Conservation (phyloP, 2,329 filamentous ascomycete species). For the Ophiostoma tasmaniense region DNA sequence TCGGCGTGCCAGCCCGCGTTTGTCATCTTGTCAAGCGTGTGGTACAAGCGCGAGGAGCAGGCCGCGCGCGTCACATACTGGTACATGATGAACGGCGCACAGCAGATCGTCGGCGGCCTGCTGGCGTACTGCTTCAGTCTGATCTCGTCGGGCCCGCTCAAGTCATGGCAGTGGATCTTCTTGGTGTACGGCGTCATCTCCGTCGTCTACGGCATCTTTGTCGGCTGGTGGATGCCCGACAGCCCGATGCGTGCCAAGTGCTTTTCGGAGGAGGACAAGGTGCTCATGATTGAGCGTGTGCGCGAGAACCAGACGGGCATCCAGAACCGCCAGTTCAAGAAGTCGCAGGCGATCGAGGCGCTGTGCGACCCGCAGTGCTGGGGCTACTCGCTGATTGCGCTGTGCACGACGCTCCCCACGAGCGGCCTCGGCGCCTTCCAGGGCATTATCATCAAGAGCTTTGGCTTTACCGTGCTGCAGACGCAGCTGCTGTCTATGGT, state of each 20-base stretch:
- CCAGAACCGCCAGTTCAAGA: conserved; percentile 45
- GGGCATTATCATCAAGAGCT: conserved; percentile 64
- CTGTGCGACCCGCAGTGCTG: conserved; percentile 58
- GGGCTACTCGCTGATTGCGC: conserved; percentile 55
- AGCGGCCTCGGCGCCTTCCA: conserved; percentile 65
- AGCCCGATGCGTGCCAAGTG: conserved; percentile 64
- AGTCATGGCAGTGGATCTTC: conserved; percentile 63
- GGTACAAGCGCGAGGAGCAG: conserved; percentile 64
- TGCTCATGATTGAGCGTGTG: conserved; percentile 52
- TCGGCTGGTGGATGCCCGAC: conserved; percentile 57
- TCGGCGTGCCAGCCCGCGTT: conserved; percentile 61
- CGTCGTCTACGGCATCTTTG: conserved; percentile 56
- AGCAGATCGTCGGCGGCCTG: conserved; percentile 64
- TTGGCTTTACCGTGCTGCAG: conserved; percentile 56
- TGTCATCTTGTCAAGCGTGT: conserved; percentile 58
- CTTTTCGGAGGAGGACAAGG: conserved; percentile 58
- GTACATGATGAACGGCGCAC: conserved; percentile 70
- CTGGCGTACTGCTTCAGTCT: conserved; percentile 56
- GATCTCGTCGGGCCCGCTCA: conserved; percentile 44
- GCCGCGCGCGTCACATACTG: conserved; percentile 59
- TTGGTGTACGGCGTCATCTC: conserved; percentile 56
- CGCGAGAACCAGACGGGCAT: conserved; percentile 53
- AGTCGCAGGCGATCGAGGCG: conserved; percentile 40
- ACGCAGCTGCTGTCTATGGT: conserved; percentile 71
- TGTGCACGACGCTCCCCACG: conserved; percentile 64